Conservation (phyloP, 345 rosid species). For the Populus ilicifolia region DNA sequence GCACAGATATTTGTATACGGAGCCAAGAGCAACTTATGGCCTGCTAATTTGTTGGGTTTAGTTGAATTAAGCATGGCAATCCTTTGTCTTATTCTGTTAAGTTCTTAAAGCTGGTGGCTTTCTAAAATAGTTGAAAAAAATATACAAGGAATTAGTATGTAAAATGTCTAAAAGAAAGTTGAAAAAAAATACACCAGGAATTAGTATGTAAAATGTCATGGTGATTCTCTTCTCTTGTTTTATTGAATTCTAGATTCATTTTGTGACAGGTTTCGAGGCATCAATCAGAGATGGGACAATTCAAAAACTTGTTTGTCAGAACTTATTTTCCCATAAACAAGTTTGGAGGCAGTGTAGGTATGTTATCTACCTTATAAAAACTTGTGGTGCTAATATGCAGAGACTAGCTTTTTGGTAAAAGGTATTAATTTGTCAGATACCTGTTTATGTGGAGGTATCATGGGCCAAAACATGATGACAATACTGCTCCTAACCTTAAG, state of each 20-base stretch:
- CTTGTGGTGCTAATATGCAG: not conserved
- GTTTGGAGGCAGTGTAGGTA: slow-evolving; percentile 44
- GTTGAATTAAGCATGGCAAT: not conserved
- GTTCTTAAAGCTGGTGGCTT: no score
- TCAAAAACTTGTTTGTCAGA: slow-evolving; percentile 39
- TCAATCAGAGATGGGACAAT: slow-evolving; percentile 41
- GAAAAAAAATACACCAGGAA: no score
- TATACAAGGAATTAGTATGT: no score
- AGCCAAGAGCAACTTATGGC: not conserved
- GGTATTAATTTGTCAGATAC: not conserved
- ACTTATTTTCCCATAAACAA: slow-evolving; percentile 38
- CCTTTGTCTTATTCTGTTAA: no score
- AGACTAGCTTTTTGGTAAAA: not conserved
- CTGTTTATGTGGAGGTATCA: not conserved
- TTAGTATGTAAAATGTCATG: no score
- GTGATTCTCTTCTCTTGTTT: not conserved
- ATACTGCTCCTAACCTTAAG: not conserved
- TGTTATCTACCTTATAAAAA: not conserved
- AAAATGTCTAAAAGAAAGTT: no score
- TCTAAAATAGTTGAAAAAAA: no score
- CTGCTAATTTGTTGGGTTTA: not conserved
- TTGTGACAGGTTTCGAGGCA: slow-evolving; percentile 50
- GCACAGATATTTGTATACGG: no score
- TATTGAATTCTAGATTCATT: not conserved
- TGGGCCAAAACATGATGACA: not conserved